Evolutionary conservation across 148 eudicot species (phyloP), one percentile per base, ranked within the genome.

Genomic region (Amaranthus cruentus): DNA sequence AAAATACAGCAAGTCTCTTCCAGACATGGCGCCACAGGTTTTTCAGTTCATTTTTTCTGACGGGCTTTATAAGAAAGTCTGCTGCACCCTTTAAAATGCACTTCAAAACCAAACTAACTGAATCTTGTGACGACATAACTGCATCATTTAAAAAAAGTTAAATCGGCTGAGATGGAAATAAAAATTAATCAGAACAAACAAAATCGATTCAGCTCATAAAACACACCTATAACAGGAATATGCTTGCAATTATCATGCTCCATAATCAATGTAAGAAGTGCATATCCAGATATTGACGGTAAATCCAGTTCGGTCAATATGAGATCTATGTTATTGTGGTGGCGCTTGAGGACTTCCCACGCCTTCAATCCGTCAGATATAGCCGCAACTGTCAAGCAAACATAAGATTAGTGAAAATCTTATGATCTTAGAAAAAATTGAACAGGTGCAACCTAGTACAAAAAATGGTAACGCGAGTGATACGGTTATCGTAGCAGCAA

Each of bases 21-120:
- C 91, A 88, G 46, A 88, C 86, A 75, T 88, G 91, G 72, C 85
- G 91, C 91, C 91, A 88, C 61, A 88, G 84, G 64, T 88, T 88
- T 76, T 88, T 88, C 59, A 88, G 83, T 72, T 88, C 91, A 67
- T 88, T 88, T 81, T 80, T 85, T 69, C 89, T 79, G 73, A 88
- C 85, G 55, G 91, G 91, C 76, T 88, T 88, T 67, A 84, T 82
- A 48, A 88, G 87, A 79, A 85, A 88, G 72, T 88, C 91, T 60
- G 86, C 88, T 9, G 91, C 88, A 63, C 91, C 88, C 80, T 84
- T 88, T 55, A 81, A 79, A 75, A 85, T 73, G 76, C 91, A 88
- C 75, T 82, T 88, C 65, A 85, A 78, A 58, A 85, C 91, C 79
- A 77, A 72, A 70, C 79, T 80, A 59, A 88, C 84, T 11, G 91